Percentiles rank a stretch among this genome's conserved stretches.
Evolutionary conservation across 441 rosid species (phyloP).

Genomic region (Gossypium davidsonii): DNA sequence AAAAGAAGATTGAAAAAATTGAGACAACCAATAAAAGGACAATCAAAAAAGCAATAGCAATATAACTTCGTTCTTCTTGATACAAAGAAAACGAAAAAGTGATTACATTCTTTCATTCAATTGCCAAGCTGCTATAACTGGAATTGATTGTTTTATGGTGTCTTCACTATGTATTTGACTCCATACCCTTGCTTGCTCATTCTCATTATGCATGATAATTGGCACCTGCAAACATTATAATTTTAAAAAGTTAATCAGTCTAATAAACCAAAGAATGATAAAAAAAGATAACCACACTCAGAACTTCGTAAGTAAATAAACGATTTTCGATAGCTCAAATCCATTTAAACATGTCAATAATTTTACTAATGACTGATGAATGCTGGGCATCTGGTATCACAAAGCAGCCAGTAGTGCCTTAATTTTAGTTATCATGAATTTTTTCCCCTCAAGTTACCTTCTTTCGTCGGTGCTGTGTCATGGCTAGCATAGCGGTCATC

Average conservation of each 20-base stretch:
- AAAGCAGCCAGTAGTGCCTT: background rate
- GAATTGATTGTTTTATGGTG: conserved; percentile 69
- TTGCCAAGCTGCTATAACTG: conserved; percentile 88
- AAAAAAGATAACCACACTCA: background rate
- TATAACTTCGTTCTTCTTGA: background rate
- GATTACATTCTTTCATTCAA: conserved; percentile 91
- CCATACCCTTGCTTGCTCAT: conserved; percentile 72
- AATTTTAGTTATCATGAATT: background rate
- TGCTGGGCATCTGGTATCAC: background rate
- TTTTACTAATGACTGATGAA: background rate
- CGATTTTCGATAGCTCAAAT: background rate
- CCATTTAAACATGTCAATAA: background rate
- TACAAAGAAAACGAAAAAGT: background rate
- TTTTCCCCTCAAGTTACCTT: conserved; percentile 44
- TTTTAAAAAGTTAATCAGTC: background rate
- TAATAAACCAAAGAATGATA: background rate
- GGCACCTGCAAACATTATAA: conserved; percentile 60
- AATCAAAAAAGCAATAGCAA: background rate
- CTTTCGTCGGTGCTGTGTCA: conserved; percentile 87
- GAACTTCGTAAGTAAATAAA: background rate
- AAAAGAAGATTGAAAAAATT: background rate
- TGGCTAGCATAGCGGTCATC: conserved; percentile 98
- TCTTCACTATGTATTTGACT: conserved; percentile 84
- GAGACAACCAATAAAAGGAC: background rate
- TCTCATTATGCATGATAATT: conserved; percentile 64